Percentiles rank a stretch among this genome's conserved stretches.
These are phyloP conservation scores for Oldenlandia corymbosa DNA, from an alignment of 257 asterid genomes.

Conservation along the genomic window DNA sequence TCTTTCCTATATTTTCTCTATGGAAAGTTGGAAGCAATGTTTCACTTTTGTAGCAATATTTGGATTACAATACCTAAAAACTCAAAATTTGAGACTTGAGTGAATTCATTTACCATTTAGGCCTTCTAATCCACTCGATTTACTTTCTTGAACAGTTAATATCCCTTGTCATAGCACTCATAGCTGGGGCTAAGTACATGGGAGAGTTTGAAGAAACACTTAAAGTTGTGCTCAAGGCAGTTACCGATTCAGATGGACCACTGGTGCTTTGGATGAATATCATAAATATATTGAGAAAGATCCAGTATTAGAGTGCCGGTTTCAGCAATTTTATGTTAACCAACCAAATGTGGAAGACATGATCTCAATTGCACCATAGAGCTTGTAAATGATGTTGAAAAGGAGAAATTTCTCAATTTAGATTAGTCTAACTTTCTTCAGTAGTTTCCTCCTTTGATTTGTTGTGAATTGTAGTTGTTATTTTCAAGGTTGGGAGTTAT, in stretches of 20 bases:
- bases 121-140: constrained; percentile 10
- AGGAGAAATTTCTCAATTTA: no score
- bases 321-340: constrained; percentile 92
- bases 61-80: not conserved
- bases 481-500: no score
- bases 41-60: no score
- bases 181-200: constrained; percentile 96
- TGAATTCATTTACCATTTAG: not conserved
- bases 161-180: constrained; percentile 92
- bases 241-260: constrained; percentile 92
- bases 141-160: constrained; percentile 54
- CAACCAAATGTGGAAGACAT: constrained; percentile 92
- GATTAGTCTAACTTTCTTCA: no score
- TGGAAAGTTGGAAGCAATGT: no score
- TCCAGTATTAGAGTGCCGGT: constrained; percentile 89
- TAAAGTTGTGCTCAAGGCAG: constrained; percentile 94
- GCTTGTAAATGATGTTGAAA: no score
- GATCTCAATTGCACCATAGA: constrained; percentile 86
- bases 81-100: not conserved
- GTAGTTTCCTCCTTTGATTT: no score
- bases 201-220: constrained; percentile 97
- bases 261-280: constrained; percentile 92
- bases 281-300: constrained; percentile 92
- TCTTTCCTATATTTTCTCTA: constrained; percentile 8
- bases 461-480: no score